Percentiles rank a stretch among this genome's conserved stretches.
These are phyloP conservation scores for Fusarium globosum DNA, from an alignment of 2,329 filamentous ascomycete species.

Conservation along the genomic window DNA sequence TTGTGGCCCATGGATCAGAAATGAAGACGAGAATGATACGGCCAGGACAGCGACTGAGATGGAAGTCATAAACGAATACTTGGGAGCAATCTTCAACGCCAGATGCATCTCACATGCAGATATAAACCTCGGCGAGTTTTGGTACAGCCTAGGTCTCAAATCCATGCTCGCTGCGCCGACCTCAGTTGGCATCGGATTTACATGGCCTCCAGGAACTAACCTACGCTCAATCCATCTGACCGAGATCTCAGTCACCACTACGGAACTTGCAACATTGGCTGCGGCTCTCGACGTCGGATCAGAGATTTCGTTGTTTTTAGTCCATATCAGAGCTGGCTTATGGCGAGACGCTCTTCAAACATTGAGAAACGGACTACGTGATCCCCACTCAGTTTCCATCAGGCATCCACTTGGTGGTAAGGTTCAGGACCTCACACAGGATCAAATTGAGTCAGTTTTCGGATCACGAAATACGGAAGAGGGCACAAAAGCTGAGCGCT, in stretches of 20 bases:
- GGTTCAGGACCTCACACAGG: accelerated
- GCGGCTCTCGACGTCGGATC: accelerated
- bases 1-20: background rate
- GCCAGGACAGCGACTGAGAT: background rate
- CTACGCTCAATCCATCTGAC: background rate
- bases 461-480: accelerated
- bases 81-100: background rate
- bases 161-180: background rate
- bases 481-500: background rate
- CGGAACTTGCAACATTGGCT: background rate
- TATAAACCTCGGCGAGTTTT: background rate
- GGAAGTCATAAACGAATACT: background rate
- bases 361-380: background rate
- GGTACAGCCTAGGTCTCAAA: background rate
- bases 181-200: background rate
- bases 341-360: background rate
- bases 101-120: background rate
- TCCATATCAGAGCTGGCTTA: background rate
- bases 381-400: background rate
- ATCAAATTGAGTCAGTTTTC: background rate
- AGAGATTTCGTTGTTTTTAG: background rate
- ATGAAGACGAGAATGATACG: accelerated
- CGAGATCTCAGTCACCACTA: background rate
- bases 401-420: background rate
- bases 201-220: accelerated